phyloP scores from a whole-genome alignment of 306 rosid genomes.

The Ammopiptanthus mongolicus region DNA sequence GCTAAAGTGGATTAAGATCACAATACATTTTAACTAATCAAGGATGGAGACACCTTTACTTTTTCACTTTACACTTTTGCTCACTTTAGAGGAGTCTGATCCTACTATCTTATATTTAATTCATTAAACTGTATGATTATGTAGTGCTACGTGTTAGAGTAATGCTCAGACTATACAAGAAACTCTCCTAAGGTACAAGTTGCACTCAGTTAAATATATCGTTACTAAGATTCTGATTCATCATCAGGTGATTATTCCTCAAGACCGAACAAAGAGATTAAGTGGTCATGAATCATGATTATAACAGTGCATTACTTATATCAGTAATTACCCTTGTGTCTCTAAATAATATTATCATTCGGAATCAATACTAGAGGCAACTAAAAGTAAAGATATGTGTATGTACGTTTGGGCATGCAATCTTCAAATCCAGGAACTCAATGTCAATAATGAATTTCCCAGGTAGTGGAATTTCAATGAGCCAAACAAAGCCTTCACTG shows the following conservation, averaged over 20 bases:
- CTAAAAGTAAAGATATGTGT: not conserved
- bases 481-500: conserved; percentile 65
- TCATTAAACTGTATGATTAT: no score
- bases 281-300: not conserved
- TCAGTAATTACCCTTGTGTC: not conserved
- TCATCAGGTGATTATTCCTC: not conserved
- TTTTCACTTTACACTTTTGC: no score
- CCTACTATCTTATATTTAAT: no score
- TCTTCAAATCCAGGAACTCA: conserved; percentile 70
- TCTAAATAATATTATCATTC: not conserved
- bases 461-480: conserved; percentile 52
- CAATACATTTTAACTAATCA: no score
- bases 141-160: not conserved
- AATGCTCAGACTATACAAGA: not conserved
- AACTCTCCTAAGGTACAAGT: not conserved
- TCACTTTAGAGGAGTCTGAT: no score
- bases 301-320: not conserved
- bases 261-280: not conserved
- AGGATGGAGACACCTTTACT: no score
- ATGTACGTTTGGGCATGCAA: conserved; percentile 37
- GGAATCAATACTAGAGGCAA: not conserved
- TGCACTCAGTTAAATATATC: not conserved
- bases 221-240: not conserved
- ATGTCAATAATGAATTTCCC: conserved; percentile 69
- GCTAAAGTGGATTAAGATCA: no score